Conservation (phyloP, 2,329 filamentous ascomycete genomes). For the Magnaporthiopsis poae region DNA sequence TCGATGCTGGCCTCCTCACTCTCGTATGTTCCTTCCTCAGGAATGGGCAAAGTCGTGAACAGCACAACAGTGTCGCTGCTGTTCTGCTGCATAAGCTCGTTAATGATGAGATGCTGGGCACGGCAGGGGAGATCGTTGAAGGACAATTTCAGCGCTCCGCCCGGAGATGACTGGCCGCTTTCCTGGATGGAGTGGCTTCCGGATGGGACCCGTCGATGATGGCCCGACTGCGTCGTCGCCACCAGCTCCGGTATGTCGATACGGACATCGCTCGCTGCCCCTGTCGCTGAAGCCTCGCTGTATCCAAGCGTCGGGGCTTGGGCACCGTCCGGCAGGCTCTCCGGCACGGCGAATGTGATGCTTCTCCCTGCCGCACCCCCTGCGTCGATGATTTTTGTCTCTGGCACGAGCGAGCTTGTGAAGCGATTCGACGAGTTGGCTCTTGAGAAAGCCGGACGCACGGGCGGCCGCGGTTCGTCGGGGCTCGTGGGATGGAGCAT, state of each 20-base stretch:
- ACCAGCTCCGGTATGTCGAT: constrained; percentile 36
- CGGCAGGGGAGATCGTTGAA: constrained; percentile 81
- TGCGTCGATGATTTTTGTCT: constrained; percentile 55
- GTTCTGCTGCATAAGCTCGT: constrained; percentile 66
- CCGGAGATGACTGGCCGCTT: constrained; percentile 39
- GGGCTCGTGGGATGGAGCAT: background rate
- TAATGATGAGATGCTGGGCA: constrained; percentile 76
- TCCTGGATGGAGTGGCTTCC: constrained; percentile 14
- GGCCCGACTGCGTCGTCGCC: constrained; percentile 13
- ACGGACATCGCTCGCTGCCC: constrained; percentile 23
- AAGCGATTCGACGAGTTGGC: constrained; percentile 50
- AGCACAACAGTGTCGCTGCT: constrained; percentile 65
- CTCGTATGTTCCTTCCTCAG: constrained; percentile 62
- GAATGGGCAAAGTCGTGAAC: constrained; percentile 75
- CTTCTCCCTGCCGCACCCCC: constrained; percentile 54
- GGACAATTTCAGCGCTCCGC: constrained; percentile 48
- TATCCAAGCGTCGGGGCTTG: background rate
- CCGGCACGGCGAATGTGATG: constrained; percentile 61
- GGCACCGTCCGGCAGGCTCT: constrained; percentile 23
- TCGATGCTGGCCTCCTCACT: constrained; percentile 60
- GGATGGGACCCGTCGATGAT: background rate
- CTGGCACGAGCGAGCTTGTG: constrained; percentile 62
- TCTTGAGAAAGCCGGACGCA: constrained; percentile 28
- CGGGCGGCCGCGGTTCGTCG: constrained; percentile 8
- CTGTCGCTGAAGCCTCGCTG: constrained; percentile 18